These are phyloP conservation scores for Spathaspora boniae DNA, from an alignment of 805 yeast species.

Conservation along the genomic window DNA sequence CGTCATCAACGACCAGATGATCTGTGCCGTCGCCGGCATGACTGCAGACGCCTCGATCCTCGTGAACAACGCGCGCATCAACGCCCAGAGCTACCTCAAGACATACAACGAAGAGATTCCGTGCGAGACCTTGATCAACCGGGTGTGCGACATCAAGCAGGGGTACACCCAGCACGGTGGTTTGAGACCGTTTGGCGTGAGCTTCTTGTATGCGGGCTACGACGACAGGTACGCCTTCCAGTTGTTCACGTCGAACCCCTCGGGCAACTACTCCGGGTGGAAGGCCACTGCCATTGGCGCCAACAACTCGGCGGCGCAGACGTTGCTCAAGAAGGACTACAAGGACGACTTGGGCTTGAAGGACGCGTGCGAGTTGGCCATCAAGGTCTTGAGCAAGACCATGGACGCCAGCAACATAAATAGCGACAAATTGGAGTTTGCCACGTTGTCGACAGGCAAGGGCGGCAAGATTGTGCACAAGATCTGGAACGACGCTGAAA, in stretches of 20 bases:
- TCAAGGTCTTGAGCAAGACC: constrained; percentile 89
- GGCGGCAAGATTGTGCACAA: constrained; percentile 58
- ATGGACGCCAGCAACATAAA: constrained; percentile 85
- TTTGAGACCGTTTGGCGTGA: constrained; percentile 95
- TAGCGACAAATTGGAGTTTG: constrained; percentile 89
- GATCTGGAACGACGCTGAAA: constrained; percentile 77
- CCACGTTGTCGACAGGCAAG: constrained; percentile 56
- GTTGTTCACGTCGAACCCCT: constrained; percentile 91
- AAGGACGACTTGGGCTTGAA: constrained; percentile 70
- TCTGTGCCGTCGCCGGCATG: constrained; percentile 97
- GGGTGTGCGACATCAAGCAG: constrained; percentile 90
- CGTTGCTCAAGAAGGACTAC: constrained; percentile 91
- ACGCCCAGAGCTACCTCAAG: constrained; percentile 81
- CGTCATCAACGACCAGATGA: constrained; percentile 72
- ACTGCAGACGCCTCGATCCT: constrained; percentile 94
- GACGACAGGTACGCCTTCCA: constrained; percentile 90
- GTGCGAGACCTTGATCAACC: constrained; percentile 84
- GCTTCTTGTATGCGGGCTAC: constrained; percentile 92
- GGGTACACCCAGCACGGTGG: constrained; percentile 99
- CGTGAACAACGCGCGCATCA: constrained; percentile 79
- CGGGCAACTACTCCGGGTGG: constrained; percentile 98
- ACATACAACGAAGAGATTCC: constrained; percentile 91
- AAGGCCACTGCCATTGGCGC: constrained; percentile 97
- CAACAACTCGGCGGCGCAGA: constrained; percentile 93
- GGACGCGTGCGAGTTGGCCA: constrained; percentile 83